These are phyloP conservation scores for Gardenia jasminoides DNA, from an alignment of 257 asterid genomes.

Conservation along the genomic window DNA sequence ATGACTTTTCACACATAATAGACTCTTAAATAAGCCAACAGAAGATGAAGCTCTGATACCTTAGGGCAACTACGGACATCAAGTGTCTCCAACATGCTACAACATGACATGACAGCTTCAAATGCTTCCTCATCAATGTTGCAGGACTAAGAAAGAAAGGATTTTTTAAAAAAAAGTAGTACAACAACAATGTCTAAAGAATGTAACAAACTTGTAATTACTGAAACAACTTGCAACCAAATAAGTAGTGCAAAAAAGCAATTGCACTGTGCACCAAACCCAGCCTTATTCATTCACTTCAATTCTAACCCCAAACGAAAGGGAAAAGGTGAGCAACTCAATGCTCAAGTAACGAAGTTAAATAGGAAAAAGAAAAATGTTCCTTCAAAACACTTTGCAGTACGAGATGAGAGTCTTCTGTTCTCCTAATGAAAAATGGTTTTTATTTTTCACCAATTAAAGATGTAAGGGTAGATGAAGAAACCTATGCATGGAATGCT, in stretches of 20 bases:
- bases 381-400: neutral
- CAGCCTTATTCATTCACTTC: neutral
- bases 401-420: neutral
- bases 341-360: neutral
- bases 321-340: neutral
- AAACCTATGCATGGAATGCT: neutral
- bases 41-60: slow-evolving; percentile 34
- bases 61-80: slow-evolving; percentile 95
- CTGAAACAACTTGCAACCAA: neutral
- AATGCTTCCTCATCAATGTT: slow-evolving; percentile 79
- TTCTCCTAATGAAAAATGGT: neutral
- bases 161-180: neutral
- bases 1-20: neutral
- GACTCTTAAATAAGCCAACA: neutral
- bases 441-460: neutral
- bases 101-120: slow-evolving; percentile 67
- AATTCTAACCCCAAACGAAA: neutral
- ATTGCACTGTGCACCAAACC: neutral
- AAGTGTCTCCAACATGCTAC: slow-evolving; percentile 87
- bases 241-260: neutral
- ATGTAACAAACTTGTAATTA: neutral
- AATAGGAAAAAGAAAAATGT: neutral
- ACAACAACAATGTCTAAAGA: neutral
- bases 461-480: neutral
- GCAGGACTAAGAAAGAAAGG: slow-evolving; percentile 53